Evolutionary conservation across 73 alveolate genomes (phyloP).

Genomic region (Paramecium sexaurelia): DNA sequence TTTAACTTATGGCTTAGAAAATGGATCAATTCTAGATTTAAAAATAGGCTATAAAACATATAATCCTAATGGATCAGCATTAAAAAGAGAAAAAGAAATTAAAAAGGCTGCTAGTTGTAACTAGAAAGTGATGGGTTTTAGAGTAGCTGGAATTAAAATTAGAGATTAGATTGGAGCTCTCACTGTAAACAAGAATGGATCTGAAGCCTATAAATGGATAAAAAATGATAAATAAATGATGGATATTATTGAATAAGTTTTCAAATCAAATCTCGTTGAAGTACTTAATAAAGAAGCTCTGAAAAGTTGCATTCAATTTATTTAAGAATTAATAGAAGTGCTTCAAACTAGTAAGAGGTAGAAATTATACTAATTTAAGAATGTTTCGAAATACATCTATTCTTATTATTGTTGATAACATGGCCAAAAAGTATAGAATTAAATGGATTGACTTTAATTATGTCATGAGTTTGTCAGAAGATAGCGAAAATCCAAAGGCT

Average conservation of each 20-base stretch:
- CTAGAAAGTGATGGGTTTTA: neutral
- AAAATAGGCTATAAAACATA: slow-evolving; percentile 57
- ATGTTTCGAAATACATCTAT: neutral
- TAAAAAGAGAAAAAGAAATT: slow-evolving; percentile 3
- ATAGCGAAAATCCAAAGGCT: neutral
- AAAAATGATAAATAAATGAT: neutral
- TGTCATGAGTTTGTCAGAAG: neutral
- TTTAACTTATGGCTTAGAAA: slow-evolving; percentile 36
- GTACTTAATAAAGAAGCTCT: neutral
- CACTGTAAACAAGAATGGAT: neutral
- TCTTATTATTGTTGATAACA: slow-evolving; percentile 15
- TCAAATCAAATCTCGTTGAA: neutral
- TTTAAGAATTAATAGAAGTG: neutral
- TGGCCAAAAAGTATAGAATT: neutral
- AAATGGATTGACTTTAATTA: slow-evolving; percentile 40
- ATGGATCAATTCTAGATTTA: slow-evolving; percentile 55
- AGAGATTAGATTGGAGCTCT: slow-evolving; percentile 1
- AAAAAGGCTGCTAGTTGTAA: slow-evolving; percentile 14
- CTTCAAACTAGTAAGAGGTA: neutral
- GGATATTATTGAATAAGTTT: neutral
- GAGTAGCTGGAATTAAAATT: slow-evolving; percentile 11
- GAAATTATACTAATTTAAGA: neutral
- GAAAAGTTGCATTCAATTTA: neutral
- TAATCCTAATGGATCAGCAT: neutral
- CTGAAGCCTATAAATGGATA: neutral